Conservation (phyloP, 2,329 filamentous ascomycete genomes). For the Colletotrichum sp. region DNA sequence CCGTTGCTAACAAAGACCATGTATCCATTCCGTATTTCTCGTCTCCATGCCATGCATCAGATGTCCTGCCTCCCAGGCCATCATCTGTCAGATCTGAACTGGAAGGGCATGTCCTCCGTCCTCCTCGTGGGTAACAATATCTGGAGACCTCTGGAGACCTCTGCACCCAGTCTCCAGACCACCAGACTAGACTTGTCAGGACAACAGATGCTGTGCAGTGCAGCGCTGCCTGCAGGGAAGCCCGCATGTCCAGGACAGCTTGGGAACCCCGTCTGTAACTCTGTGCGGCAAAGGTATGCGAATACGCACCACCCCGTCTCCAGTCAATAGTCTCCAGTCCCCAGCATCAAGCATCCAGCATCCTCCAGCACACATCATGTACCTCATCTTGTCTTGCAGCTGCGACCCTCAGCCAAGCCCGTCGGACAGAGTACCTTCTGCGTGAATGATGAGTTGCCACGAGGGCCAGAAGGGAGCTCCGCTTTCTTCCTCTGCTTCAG, state of each 20-base stretch:
- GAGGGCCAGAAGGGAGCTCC: background rate
- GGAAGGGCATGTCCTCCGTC: constrained; percentile 13
- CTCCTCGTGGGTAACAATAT: constrained; percentile 5
- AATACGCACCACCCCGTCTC: background rate
- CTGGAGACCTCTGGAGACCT: background rate
- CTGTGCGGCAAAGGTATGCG: background rate
- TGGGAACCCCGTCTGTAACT: background rate
- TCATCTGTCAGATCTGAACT: constrained; percentile 11
- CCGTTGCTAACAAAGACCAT: background rate
- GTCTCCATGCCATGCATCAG: background rate
- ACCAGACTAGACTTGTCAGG: background rate
- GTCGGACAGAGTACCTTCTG: background rate
- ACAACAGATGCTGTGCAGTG: constrained; percentile 9
- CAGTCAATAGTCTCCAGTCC: background rate
- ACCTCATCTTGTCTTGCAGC: background rate
- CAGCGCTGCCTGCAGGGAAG: constrained; percentile 10
- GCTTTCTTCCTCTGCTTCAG: constrained; percentile 1
- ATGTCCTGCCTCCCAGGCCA: background rate
- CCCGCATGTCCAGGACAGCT: background rate
- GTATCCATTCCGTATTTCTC: background rate
- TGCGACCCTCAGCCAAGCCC: background rate
- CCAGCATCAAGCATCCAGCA: background rate
- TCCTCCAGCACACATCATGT: background rate
- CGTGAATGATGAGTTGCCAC: background rate
- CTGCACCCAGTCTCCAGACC: background rate